Evolutionary conservation across 305 asterid genomes (phyloP).

Genomic region (Fraxinus albicans): DNA sequence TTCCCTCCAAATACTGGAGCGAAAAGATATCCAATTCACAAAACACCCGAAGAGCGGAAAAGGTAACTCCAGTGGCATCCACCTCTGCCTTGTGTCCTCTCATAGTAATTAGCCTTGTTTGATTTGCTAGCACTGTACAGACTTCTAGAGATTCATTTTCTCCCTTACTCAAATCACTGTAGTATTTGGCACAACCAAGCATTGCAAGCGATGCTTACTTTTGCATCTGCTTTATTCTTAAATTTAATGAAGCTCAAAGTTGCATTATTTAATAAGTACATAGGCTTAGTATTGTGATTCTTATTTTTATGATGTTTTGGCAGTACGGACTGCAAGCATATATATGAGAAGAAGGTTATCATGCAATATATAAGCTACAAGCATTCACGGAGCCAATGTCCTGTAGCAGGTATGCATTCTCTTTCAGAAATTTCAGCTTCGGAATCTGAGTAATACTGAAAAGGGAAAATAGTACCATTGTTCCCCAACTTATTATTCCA

Average conservation of each 20-base stretch:
- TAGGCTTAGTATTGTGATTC: not conserved
- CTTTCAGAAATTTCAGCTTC: not conserved
- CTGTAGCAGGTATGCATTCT: conserved; percentile 63
- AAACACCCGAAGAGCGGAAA: not conserved
- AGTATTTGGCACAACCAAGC: not conserved
- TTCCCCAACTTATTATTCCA: not conserved
- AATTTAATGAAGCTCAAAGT: not conserved
- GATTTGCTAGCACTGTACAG: not conserved
- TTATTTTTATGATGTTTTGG: conserved; percentile 15
- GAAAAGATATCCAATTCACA: not conserved
- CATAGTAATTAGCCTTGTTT: not conserved
- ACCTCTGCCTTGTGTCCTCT: conserved; percentile 40
- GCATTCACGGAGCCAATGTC: conserved; percentile 46
- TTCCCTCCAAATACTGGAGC: conserved; percentile 34
- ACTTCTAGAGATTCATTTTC: not conserved
- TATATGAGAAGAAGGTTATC: conserved; percentile 64
- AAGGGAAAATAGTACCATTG: not conserved
- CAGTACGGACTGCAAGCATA: conserved; percentile 93
- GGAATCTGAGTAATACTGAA: not conserved
- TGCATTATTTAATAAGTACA: not conserved
- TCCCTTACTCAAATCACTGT: not conserved
- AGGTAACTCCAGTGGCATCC: conserved; percentile 57
- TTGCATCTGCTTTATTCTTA: too few relatives aligned
- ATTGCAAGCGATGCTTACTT: too few relatives aligned
- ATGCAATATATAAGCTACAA: conserved; percentile 50